These are phyloP conservation scores for Cotoneaster glaucophyllus DNA, from an alignment of 306 rosid species.

Conservation along the genomic window DNA sequence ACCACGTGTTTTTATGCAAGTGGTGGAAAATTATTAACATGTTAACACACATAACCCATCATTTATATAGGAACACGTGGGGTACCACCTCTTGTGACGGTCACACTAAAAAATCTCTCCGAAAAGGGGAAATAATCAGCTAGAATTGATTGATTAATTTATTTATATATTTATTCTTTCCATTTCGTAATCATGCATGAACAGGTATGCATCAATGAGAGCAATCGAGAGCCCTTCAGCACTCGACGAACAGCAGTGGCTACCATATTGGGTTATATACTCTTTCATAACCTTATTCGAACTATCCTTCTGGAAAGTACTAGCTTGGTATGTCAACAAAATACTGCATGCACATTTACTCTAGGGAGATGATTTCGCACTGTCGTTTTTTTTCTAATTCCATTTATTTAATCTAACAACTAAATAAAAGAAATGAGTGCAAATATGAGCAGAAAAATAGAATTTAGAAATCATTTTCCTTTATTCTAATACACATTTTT, in stretches of 20 bases:
- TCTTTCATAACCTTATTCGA: constrained; percentile 74
- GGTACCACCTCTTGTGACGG: too few species aligned
- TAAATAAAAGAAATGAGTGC: too few species aligned
- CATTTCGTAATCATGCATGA: background rate
- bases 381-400: too few species aligned
- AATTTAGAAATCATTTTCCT: background rate
- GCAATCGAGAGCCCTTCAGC: constrained; percentile 92
- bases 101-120: too few species aligned
- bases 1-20: too few species aligned
- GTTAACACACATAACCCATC: too few species aligned
- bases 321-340: constrained; percentile 45
- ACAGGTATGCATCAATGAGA: constrained; percentile 74
- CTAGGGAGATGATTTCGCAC: background rate
- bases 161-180: background rate
- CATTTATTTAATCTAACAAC: too few species aligned
- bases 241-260: constrained; percentile 91
- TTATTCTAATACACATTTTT: background rate
- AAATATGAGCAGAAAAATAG: background rate
- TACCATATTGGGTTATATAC: constrained; percentile 84
- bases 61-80: too few species aligned
- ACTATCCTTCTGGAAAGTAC: constrained; percentile 57
- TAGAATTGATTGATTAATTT: background rate
- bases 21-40: too few species aligned
- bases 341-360: background rate
- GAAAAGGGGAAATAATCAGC: background rate